A percentile compares a stretch with the other conserved stretches of the same genome.
Conservation (phyloP, 148 eudicot genomes). For the Euryodendron excelsum region DNA sequence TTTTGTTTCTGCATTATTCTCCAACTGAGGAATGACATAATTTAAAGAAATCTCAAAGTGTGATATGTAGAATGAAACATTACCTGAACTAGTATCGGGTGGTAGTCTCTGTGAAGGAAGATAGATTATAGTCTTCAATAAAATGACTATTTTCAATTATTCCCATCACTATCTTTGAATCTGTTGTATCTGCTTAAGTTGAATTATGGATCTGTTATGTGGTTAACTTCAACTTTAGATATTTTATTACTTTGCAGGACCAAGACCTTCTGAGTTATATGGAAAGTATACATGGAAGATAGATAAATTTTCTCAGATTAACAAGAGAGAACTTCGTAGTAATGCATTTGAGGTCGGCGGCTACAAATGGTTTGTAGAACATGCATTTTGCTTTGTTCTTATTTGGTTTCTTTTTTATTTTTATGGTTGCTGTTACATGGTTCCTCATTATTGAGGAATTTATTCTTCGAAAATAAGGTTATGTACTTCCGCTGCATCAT, state of each 20-base stretch:
- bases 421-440: not conserved
- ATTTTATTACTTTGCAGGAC: constrained; percentile 50
- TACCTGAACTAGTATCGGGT: not conserved
- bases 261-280: constrained; percentile 68
- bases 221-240: not conserved
- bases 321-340: constrained; percentile 88
- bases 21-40: not conserved
- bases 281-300: constrained; percentile 89
- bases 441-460: not conserved
- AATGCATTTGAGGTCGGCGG: constrained; percentile 84
- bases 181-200: not conserved
- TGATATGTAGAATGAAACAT: not conserved
- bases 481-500: not conserved
- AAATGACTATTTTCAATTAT: not conserved
- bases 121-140: not conserved
- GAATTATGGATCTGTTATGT: not conserved
- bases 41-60: not conserved
- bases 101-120: not conserved
- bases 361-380: constrained; percentile 70
- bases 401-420: not conserved
- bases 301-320: constrained; percentile 76
- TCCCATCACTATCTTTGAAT: not conserved
- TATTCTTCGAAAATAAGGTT: not conserved
- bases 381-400: not conserved
- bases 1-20: not conserved